phyloP scores from a whole-genome alignment of 768 basidiomycete genomes.

The Mycena latifolia region DNA sequence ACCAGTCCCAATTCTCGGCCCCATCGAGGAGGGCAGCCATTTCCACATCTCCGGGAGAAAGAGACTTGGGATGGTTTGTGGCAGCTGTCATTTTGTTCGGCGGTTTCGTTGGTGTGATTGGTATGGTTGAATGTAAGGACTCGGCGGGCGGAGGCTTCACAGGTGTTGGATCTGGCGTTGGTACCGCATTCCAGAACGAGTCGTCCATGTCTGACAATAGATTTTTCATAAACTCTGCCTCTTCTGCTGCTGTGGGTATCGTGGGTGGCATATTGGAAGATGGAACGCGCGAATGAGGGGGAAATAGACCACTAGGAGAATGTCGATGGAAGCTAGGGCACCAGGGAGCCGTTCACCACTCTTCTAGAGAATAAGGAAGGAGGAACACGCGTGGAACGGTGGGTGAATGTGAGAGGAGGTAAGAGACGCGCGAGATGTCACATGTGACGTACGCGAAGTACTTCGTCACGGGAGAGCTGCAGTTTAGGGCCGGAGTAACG shows the following conservation, averaged over 20 bases:
- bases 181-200: slow-evolving; percentile 58
- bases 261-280: slow-evolving; percentile 46
- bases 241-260: slow-evolving; percentile 55
- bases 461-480: no score
- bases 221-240: slow-evolving; percentile 69
- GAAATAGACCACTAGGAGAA: not conserved
- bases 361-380: not conserved
- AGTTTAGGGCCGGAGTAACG: not conserved
- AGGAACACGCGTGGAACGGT: not conserved
- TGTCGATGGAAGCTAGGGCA: not conserved
- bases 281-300: slow-evolving; percentile 7
- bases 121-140: slow-evolving; percentile 5
- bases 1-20: slow-evolving; percentile 79
- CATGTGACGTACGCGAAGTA: slow-evolving; percentile 8
- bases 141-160: slow-evolving; percentile 37
- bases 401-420: not conserved
- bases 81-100: slow-evolving; percentile 15
- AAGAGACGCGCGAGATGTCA: not conserved
- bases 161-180: slow-evolving; percentile 52
- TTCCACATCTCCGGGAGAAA: slow-evolving; percentile 53
- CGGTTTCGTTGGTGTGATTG: slow-evolving; percentile 38
- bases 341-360: not conserved
- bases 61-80: slow-evolving; percentile 12
- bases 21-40: slow-evolving; percentile 68
- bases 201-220: slow-evolving; percentile 69